Percentiles rank a stretch among this genome's conserved stretches.
Evolutionary conservation across 129 eudicot species (phyloP).

Genomic region (Arctium minus): DNA sequence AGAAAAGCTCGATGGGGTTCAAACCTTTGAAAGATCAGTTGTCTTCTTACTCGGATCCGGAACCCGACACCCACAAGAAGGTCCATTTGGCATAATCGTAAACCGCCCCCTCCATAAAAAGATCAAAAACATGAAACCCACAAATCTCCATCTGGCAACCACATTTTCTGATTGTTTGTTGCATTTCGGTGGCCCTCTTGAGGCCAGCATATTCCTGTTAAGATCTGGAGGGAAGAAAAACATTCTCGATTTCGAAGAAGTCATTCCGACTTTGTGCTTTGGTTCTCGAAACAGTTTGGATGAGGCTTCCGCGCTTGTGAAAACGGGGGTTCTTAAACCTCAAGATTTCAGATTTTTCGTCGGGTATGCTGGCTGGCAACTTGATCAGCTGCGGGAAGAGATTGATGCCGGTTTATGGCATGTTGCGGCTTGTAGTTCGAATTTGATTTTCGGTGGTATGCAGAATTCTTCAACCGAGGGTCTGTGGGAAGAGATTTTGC

Average conservation of each 20-base stretch:
- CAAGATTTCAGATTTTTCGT: constrained; percentile 78
- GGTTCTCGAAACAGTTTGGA: constrained; percentile 77
- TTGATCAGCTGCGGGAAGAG: constrained; percentile 79
- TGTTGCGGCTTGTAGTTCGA: constrained; percentile 80
- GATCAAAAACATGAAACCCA: constrained; percentile 82
- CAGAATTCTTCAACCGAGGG: constrained; percentile 44
- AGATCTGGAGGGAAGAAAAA: constrained; percentile 39
- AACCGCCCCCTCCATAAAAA: constrained; percentile 77
- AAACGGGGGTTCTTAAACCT: constrained; percentile 62
- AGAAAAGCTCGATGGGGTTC: constrained; percentile 83
- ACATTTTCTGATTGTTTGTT: constrained; percentile 80
- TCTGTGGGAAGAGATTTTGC: constrained; percentile 93
- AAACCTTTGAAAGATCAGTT: constrained; percentile 79
- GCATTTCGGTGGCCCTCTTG: constrained; percentile 93
- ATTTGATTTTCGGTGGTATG: constrained; percentile 51
- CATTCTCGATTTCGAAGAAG: constrained; percentile 62
- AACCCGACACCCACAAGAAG: constrained; percentile 74
- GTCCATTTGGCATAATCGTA: constrained; percentile 80
- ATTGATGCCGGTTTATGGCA: constrained; percentile 75
- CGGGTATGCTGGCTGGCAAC: constrained; percentile 95
- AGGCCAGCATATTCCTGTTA: constrained; percentile 73
- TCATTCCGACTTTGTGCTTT: constrained; percentile 59
- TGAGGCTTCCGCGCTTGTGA: constrained; percentile 67
- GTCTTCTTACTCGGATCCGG: constrained; percentile 84
- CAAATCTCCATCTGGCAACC: constrained; percentile 64